Evolutionary conservation across 1,284 basidiomycete genomes (phyloP), one percentile per base, ranked within the genome.

Genomic region (Boletellus sp.): DNA sequence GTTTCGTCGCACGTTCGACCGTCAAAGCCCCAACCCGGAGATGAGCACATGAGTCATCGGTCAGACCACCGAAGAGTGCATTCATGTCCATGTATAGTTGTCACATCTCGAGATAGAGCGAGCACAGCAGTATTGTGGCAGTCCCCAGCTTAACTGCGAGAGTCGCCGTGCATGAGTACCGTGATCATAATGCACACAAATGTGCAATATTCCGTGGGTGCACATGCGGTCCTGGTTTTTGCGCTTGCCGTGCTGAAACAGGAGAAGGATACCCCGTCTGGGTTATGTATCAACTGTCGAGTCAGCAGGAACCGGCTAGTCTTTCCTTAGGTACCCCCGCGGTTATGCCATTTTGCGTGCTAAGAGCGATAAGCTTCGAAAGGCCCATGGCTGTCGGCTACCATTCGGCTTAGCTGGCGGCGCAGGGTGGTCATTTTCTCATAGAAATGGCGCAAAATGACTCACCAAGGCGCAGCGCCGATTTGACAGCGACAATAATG

Each of bases 401-500:
- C n/a, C n/a, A 6, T 32, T 32, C 30, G 30, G 30, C 12, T 32
- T 12, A 15, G 26, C 26, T 28, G 26, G 45, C n/a, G 26, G 41
- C 16, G 39, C 42, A 21, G 43, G 43, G 39, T 41, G 16, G 24
- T 26, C 39, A 26, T 41, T 41, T 16, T 8, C 22, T 41, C 19
- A 18, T 35, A 35, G 38, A 28, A 48, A 58, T 47, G 28, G 47
- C 52, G 43, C 47, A 26, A 47, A 44, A 53, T 45, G 56, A 49
- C 45, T 55, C 47, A 47, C 37, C 47, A 24, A 30, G 21, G 19
- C 28, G 21, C 43, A 26, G 8, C 26, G 41, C 44, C 19, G 28
- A 22, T 44, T 36, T 46, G 56, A 55, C 47, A 30, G 54, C 19
- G 22, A 52, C 21, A 40, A 56, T 50, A 56, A 21, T 32, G 30